Conservation (phyloP, 2,329 filamentous ascomycete species). For the Scytalidium sp. region DNA sequence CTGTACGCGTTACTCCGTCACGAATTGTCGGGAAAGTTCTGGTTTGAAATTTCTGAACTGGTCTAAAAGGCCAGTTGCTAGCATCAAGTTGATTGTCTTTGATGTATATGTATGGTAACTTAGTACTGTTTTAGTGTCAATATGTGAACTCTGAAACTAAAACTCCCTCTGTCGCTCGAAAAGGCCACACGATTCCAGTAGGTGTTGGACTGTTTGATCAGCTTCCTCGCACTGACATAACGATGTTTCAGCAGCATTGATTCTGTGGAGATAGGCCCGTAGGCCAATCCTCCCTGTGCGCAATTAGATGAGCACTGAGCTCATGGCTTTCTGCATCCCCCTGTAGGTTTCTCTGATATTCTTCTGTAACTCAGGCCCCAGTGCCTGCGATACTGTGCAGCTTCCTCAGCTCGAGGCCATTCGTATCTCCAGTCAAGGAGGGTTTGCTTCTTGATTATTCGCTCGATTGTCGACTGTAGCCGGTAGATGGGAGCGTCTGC, state of each 20-base stretch:
- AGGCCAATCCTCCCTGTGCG: constrained; percentile 25
- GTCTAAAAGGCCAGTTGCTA: constrained; percentile 24
- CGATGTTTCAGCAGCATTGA: constrained; percentile 28
- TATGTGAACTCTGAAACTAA: constrained; percentile 17
- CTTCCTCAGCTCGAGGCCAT: no score
- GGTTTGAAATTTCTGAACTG: no score
- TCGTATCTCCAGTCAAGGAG: constrained; percentile 16
- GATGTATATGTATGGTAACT: constrained; percentile 28
- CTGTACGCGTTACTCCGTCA: no score
- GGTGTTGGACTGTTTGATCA: constrained; percentile 25
- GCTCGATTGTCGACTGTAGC: background rate
- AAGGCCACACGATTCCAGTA: constrained; percentile 29
- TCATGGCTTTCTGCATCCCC: constrained; percentile 17
- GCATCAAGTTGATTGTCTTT: constrained; percentile 32
- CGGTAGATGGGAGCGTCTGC: no score
- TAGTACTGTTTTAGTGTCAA: constrained; percentile 31
- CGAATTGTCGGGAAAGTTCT: no score
- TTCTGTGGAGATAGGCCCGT: constrained; percentile 25
- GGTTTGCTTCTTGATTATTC: constrained; percentile 19
- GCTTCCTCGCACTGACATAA: constrained; percentile 25
- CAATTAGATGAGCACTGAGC: constrained; percentile 25
- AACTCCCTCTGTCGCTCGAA: constrained; percentile 24
- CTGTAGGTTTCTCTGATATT: constrained; percentile 1
- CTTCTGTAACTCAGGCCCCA: constrained; percentile 7
- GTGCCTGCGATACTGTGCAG: constrained; percentile 1